A percentile compares a stretch with the other conserved stretches of the same genome.
Conservation (phyloP, 345 rosid genomes). For the Geranium brycei region DNA sequence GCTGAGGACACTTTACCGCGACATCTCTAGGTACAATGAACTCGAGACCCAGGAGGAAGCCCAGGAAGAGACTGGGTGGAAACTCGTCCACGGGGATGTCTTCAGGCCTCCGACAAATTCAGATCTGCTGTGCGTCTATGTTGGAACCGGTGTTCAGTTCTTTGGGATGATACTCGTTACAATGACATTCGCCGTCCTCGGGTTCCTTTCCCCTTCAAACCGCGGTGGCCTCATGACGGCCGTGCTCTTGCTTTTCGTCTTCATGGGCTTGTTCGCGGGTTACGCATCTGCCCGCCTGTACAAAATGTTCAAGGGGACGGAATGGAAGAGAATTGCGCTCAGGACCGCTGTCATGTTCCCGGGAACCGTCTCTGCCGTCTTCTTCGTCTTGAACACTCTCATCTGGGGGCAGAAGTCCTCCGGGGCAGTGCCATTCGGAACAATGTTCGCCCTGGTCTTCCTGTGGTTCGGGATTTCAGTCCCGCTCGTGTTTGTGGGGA, state of each 20-base stretch:
- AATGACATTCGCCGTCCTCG: constrained; percentile 31
- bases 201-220: constrained; percentile 36
- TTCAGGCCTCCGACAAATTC: constrained; percentile 31
- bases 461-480: constrained; percentile 38
- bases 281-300: constrained; percentile 25
- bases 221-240: constrained; percentile 39
- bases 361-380: constrained; percentile 19
- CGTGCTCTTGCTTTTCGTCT: constrained; percentile 31
- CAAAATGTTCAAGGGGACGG: constrained; percentile 28
- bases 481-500: constrained; percentile 32
- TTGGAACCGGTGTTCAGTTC: constrained; percentile 36
- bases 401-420: constrained; percentile 40
- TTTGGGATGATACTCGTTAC: constrained; percentile 30
- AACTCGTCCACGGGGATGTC: constrained; percentile 34
- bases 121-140: constrained; percentile 24
- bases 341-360: constrained; percentile 33
- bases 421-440: constrained; percentile 37
- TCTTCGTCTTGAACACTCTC: constrained; percentile 27
- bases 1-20: constrained; percentile 29
- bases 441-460: constrained; percentile 33
- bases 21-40: constrained; percentile 31
- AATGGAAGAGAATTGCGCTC: constrained; percentile 25
- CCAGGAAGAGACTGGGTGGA: constrained; percentile 38
- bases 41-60: constrained; percentile 34
- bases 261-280: constrained; percentile 34